Evolutionary conservation across 352 stramenopile species (phyloP).

Genomic region (Globisporangium camurandrum): DNA sequence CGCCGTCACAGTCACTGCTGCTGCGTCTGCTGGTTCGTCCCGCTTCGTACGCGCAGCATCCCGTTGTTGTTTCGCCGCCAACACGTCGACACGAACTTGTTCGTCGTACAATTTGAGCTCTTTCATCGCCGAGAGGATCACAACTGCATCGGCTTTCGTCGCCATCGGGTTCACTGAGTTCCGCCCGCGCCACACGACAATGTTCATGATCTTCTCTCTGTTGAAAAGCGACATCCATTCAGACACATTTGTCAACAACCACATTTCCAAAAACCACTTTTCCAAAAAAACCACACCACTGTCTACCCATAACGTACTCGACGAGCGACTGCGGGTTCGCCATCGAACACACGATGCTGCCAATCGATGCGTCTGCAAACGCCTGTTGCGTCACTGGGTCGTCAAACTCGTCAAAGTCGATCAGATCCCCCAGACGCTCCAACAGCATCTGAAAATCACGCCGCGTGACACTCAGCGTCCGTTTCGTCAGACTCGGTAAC

Average conservation of each 20-base stretch:
- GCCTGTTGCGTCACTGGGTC: slow-evolving; percentile 35
- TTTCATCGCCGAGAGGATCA: slow-evolving; percentile 79
- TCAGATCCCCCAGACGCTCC: slow-evolving; percentile 69
- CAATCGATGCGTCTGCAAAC: slow-evolving; percentile 52
- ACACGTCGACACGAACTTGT: slow-evolving; percentile 30
- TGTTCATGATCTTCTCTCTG: slow-evolving; percentile 76
- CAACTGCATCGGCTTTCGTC: slow-evolving; percentile 68
- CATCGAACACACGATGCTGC: slow-evolving; percentile 74
- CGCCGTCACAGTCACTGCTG: not conserved
- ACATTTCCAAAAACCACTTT: too few relatives aligned
- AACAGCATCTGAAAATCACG: slow-evolving; percentile 84
- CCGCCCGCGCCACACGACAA: slow-evolving; percentile 79
- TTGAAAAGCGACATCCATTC: slow-evolving; percentile 5
- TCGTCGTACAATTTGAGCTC: slow-evolving; percentile 70
- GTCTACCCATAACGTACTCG: too few relatives aligned
- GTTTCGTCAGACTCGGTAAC: slow-evolving; percentile 72
- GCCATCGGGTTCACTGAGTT: slow-evolving; percentile 87
- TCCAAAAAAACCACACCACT: too few relatives aligned
- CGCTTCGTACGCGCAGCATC: slow-evolving; percentile 34
- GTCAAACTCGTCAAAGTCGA: slow-evolving; percentile 83
- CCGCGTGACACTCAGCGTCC: slow-evolving; percentile 51
- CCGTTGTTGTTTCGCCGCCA: slow-evolving; percentile 39
- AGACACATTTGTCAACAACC: too few relatives aligned
- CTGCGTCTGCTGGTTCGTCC: slow-evolving; percentile 7
- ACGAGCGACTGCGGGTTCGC: slow-evolving; percentile 48